These are phyloP conservation scores for Aspergillus sp. DNA, from an alignment of 2,329 filamentous ascomycete species.

Conservation along the genomic window DNA sequence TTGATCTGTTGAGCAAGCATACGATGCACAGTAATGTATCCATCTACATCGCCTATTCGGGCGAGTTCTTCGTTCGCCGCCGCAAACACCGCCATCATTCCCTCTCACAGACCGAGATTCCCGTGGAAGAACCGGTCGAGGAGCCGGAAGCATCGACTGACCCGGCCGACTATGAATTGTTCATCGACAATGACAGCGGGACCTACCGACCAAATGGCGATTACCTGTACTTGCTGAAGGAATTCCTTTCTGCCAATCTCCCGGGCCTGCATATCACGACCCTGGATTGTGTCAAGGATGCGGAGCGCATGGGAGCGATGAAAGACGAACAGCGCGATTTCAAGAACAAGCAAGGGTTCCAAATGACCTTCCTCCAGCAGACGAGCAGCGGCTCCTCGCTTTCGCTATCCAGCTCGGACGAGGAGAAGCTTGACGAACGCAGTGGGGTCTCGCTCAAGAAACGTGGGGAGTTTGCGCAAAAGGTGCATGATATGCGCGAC, in stretches of 20 bases:
- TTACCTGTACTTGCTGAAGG: constrained; percentile 68
- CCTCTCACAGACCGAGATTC: constrained; percentile 30
- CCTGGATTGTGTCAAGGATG: constrained; percentile 71
- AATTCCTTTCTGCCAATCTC: constrained; percentile 70
- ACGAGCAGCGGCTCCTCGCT: constrained; percentile 42
- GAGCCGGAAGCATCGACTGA: constrained; percentile 52
- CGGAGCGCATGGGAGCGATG: constrained; percentile 68
- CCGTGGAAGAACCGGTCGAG: constrained; percentile 29
- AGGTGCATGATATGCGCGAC: constrained; percentile 37
- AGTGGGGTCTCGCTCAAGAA: constrained; percentile 22
- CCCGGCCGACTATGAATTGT: constrained; percentile 70
- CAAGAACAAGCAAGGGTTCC: constrained; percentile 64
- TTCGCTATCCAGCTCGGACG: constrained; percentile 57
- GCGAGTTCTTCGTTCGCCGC: constrained; percentile 86
- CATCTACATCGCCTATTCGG: constrained; percentile 86
- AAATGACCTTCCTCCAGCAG: constrained; percentile 55
- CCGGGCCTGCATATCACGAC: constrained; percentile 72
- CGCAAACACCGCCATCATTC: constrained; percentile 50
- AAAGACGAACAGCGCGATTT: constrained; percentile 72
- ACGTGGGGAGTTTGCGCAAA: constrained; percentile 27
- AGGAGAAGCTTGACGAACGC: constrained; percentile 55
- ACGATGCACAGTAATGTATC: constrained; percentile 95
- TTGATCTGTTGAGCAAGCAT: constrained; percentile 90
- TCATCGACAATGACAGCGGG: constrained; percentile 94
- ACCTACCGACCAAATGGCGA: constrained; percentile 86